Percentiles rank a stretch among this genome's conserved stretches.
These are phyloP conservation scores for Fusarium sp. DNA, from an alignment of 2,329 filamentous ascomycete genomes.

Conservation along the genomic window DNA sequence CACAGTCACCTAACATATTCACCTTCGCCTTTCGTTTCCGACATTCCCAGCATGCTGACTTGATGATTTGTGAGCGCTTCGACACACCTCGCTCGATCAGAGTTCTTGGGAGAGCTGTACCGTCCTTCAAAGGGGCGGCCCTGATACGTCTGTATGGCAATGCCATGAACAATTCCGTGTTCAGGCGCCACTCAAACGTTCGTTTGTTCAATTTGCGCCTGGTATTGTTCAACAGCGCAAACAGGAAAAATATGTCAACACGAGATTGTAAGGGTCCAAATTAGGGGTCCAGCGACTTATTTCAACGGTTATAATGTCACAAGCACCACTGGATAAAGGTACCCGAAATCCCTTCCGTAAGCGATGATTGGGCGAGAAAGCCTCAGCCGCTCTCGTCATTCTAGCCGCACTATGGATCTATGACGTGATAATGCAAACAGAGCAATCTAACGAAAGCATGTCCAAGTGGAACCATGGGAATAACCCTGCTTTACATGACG, in stretches of 20 bases:
- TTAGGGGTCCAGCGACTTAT: neutral
- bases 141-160: neutral
- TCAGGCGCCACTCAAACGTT: too few relatives aligned
- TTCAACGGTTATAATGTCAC: neutral
- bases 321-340: neutral
- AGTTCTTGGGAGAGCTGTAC: neutral
- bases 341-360: rapidly evolving
- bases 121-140: neutral
- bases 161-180: neutral
- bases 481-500: too few relatives aligned
- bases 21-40: constrained; percentile 14
- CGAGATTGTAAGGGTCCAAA: neutral
- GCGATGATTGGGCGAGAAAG: neutral
- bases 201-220: too few relatives aligned
- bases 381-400: too few relatives aligned
- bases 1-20: too few relatives aligned
- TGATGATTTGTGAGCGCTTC: neutral
- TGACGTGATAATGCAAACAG: neutral
- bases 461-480: too few relatives aligned
- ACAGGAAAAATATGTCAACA: too few relatives aligned
- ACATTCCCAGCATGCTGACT: constrained; percentile 13
- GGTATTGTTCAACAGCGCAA: too few relatives aligned
- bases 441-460: too few relatives aligned
- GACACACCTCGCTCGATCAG: neutral
- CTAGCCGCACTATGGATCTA: too few relatives aligned